phyloP scores from a whole-genome alignment of 345 rosid genomes.

The Linum lewisii region DNA sequence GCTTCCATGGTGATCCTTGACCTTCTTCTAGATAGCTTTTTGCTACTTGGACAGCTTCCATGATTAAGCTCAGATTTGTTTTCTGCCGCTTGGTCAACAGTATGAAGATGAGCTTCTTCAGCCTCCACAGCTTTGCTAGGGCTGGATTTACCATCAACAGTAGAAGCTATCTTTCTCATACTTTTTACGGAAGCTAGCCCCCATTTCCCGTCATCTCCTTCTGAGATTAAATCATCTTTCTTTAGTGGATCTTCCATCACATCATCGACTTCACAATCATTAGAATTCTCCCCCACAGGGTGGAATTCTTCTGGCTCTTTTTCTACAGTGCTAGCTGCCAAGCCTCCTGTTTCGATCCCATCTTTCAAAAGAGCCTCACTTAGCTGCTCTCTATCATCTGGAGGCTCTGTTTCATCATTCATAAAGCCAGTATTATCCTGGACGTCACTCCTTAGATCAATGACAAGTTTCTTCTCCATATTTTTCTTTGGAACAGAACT shows the following conservation, averaged over 20 bases:
- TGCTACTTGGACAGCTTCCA: constrained; percentile 6
- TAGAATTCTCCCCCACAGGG: not conserved
- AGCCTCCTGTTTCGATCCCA: not conserved
- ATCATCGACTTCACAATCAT: not conserved
- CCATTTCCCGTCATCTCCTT: constrained; percentile 11
- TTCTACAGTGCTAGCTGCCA: not conserved
- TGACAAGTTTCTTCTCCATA: constrained; percentile 8
- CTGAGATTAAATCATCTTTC: constrained; percentile 16
- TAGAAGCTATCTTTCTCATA: constrained; percentile 14
- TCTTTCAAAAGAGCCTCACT: not conserved
- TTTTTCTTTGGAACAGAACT: constrained; percentile 22
- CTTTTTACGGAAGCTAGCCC: constrained; percentile 23
- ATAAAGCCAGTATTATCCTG: constrained; percentile 11
- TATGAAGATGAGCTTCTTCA: constrained; percentile 10
- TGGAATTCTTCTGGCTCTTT: not conserved
- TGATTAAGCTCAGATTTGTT: not conserved
- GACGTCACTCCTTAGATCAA: constrained; percentile 16
- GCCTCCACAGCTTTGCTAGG: constrained; percentile 17
- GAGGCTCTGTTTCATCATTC: constrained; percentile 43
- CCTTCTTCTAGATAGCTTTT: constrained; percentile 10
- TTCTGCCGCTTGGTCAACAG: constrained; percentile 13
- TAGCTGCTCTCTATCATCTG: not conserved
- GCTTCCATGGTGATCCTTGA: constrained; percentile 14
- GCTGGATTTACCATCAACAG: constrained; percentile 13
- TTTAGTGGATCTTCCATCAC: constrained; percentile 5